These are phyloP conservation scores for Mikania micrantha DNA, from an alignment of 129 eudicot species.

Conservation along the genomic window DNA sequence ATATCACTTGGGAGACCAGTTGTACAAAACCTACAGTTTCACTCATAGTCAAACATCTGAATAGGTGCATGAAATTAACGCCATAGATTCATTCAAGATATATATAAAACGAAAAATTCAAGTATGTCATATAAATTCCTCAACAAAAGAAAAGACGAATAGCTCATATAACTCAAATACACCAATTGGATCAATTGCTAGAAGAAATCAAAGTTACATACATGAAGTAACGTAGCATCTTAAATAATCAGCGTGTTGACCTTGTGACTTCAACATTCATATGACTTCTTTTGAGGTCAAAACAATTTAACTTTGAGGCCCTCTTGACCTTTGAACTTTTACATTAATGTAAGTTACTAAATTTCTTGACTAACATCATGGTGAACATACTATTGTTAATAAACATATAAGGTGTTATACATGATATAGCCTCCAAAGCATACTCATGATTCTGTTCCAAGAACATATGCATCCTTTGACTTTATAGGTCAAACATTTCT, in stretches of 20 bases:
- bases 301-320: no score
- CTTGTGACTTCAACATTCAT: not conserved
- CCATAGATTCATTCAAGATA: not conserved
- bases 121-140: not conserved
- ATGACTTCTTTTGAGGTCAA: no score
- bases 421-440: not conserved
- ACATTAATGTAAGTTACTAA: not conserved
- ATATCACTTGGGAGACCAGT: conserved; percentile 89
- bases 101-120: not conserved
- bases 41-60: not conserved
- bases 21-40: conserved; percentile 66
- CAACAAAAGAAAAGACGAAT: not conserved
- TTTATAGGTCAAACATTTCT: not conserved
- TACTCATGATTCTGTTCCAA: not conserved
- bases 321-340: not conserved
- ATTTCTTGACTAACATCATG: not conserved
- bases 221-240: not conserved
- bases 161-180: not conserved
- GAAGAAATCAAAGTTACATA: not conserved
- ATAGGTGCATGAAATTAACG: not conserved
- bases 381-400: not conserved
- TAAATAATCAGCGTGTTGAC: not conserved
- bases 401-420: not conserved
- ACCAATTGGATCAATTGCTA: not conserved
- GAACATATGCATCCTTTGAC: not conserved